A percentile compares a stretch with the other conserved stretches of the same genome.
phyloP scores from a whole-genome alignment of 2,329 filamentous ascomycete genomes.

The Trichophyton simii region DNA sequence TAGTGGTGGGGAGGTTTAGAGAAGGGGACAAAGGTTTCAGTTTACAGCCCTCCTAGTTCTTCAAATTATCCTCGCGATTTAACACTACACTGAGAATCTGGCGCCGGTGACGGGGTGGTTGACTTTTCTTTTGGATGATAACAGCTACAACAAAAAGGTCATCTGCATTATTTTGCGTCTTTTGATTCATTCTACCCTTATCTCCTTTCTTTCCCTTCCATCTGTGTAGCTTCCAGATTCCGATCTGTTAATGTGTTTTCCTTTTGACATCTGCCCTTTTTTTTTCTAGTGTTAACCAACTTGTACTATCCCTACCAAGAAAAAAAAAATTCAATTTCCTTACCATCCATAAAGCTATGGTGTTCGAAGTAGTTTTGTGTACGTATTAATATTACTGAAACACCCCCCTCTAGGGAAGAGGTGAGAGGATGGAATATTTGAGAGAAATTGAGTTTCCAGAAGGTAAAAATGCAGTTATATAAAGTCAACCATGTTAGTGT shows the following conservation, averaged over 20 bases:
- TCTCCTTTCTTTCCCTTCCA: background rate
- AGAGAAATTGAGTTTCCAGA: no score
- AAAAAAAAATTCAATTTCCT: background rate
- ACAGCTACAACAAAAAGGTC: background rate
- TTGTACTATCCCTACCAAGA: background rate
- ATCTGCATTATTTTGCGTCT: background rate
- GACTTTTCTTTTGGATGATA: conserved; percentile 4
- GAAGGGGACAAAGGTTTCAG: background rate
- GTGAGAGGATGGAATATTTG: no score
- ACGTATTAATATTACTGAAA: no score
- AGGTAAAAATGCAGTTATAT: background rate
- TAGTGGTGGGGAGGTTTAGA: background rate
- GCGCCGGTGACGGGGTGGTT: background rate
- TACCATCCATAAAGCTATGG: background rate
- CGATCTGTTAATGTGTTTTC: background rate
- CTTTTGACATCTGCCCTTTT: background rate
- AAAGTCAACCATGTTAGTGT: background rate
- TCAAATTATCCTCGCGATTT: background rate
- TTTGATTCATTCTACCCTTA: background rate
- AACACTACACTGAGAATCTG: background rate
- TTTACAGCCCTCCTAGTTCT: background rate
- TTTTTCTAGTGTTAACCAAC: background rate
- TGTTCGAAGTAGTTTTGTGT: no score
- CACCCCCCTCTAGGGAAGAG: no score
- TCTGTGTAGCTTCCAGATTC: background rate